Base-by-base conservation (phyloP, 228 moss, liverwort and hornwort species). In the Sphagnum magellanicum region DNA sequence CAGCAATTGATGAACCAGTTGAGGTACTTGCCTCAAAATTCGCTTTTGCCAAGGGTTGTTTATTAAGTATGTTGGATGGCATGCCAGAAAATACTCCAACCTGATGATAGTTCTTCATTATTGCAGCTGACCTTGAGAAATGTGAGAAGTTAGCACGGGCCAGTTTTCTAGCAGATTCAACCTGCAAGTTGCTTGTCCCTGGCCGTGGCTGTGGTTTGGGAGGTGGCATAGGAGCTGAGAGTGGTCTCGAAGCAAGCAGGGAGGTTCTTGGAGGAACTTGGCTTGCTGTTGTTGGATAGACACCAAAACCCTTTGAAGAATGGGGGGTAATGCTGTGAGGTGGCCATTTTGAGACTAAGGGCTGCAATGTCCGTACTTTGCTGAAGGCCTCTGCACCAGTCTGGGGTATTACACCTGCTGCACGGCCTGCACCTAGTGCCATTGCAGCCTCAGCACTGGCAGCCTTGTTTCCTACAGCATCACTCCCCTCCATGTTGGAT, bases 1-100 rank as follows among this genome's bases (percentile, higher is more conserved):
- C 92, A 0, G 76, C 81, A 49, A 92, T 85, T 3, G 95, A 92
- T 15, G 91, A 90, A 6, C 86, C 88, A 4, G 89, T 79, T 0
- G 90, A 92, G 6, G 84, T 71, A 69, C 79, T 85, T 8, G 80
- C 57, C 75, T 92, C 91, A 65, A 77, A 67, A 7, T 63, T 69
- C 3, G 32, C 32, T 6, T 73, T 75, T 9, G 78, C 87, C 6
- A 10, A 65, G 5, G 82, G 83, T 66, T 53, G 74, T 75, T 81
- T 88, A 12, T 75, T 17, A 1, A 84, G 81, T 12, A 53, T 67
- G 64, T 60, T 79, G 6, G 68, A 61, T 14, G 74, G 65, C 0
- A 71, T 66, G 52, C 16, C 66, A n/a, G 49, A 71, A 32, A 32
- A 32, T 63, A 74, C 74, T 15, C 82, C 84, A 4, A 82, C 48